Conservation (phyloP, 805 yeast genomes). For the Lachancea thermotolerans region DNA sequence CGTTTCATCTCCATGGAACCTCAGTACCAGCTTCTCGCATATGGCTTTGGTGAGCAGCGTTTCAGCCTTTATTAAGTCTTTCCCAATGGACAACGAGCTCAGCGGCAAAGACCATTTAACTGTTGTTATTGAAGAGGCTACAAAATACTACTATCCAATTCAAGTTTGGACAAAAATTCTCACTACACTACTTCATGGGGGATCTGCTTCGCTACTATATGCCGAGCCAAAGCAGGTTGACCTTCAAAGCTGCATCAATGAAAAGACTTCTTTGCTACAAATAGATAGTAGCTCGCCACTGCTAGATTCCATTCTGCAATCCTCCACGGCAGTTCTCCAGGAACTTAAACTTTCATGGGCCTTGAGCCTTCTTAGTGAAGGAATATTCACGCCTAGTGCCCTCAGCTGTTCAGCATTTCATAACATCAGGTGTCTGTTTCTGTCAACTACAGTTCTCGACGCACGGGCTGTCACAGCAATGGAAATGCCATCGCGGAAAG, state of each 20-base stretch:
- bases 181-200: constrained; percentile 31
- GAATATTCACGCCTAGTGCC: constrained; percentile 39
- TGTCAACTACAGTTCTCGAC: constrained; percentile 27
- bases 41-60: constrained; percentile 46
- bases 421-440: constrained; percentile 38
- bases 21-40: constrained; percentile 39
- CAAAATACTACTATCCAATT: constrained; percentile 19
- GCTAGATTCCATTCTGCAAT: constrained; percentile 1
- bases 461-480: constrained; percentile 15
- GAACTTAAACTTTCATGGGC: constrained; percentile 32
- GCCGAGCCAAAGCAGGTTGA: constrained; percentile 15
- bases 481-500: constrained; percentile 11
- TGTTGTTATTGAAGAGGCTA: constrained; percentile 19
- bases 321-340: constrained; percentile 10
- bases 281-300: constrained; percentile 9
- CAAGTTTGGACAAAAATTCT: constrained; percentile 40
- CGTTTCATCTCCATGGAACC: constrained; percentile 17
- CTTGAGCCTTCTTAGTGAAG: constrained; percentile 40
- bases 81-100: constrained; percentile 35
- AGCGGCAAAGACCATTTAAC: constrained; percentile 27
- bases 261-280: constrained; percentile 20
- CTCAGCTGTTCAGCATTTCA: constrained; percentile 16
- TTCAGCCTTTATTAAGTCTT: constrained; percentile 39
- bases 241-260: constrained; percentile 10
- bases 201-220: constrained; percentile 22